Conservation (phyloP, 2,329 filamentous ascomycete genomes). For the Thelonectria blattea region DNA sequence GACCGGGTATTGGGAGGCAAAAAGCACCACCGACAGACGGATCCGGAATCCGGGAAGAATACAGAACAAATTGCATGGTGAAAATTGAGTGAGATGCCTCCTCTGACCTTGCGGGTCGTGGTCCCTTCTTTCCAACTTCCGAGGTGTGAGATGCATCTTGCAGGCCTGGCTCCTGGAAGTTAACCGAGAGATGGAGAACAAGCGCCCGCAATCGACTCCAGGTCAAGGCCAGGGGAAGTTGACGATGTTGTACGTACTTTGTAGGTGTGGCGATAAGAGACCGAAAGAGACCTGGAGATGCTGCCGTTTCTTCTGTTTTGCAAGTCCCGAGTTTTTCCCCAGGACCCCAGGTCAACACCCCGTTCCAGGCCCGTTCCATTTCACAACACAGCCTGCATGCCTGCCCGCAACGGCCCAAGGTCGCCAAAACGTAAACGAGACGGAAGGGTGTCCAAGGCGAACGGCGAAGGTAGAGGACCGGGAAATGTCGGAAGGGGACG, state of each 20-base stretch:
- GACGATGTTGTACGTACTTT: constrained; percentile 8
- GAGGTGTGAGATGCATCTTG: constrained; percentile 26
- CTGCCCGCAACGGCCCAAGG: constrained; percentile 14
- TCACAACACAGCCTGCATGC: constrained; percentile 23
- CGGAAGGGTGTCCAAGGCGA: constrained; percentile 18
- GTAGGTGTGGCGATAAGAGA: constrained; percentile 17
- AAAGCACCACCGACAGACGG: background rate
- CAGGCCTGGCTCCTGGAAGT: constrained; percentile 32
- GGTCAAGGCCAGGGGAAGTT: constrained; percentile 8
- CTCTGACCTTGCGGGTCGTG: constrained; percentile 11
- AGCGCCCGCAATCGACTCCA: constrained; percentile 32
- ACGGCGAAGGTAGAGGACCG: constrained; percentile 15
- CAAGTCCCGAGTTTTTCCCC: constrained; percentile 4
- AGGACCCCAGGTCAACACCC: constrained; percentile 12
- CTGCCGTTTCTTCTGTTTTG: background rate
- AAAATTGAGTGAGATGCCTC: background rate
- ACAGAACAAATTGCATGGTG: background rate
- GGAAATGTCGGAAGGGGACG: constrained; percentile 30
- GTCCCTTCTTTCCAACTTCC: constrained; percentile 11
- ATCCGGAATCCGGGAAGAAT: background rate
- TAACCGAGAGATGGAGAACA: constrained; percentile 33
- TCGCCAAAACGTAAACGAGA: constrained; percentile 35
- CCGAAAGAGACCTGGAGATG: constrained; percentile 3
- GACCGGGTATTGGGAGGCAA: constrained; percentile 4
- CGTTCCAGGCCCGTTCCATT: constrained; percentile 20